A percentile compares a stretch with the other conserved stretches of the same genome.
Conservation (phyloP, 805 yeast species). For the Hemisphaericaspora nanyangensis region DNA sequence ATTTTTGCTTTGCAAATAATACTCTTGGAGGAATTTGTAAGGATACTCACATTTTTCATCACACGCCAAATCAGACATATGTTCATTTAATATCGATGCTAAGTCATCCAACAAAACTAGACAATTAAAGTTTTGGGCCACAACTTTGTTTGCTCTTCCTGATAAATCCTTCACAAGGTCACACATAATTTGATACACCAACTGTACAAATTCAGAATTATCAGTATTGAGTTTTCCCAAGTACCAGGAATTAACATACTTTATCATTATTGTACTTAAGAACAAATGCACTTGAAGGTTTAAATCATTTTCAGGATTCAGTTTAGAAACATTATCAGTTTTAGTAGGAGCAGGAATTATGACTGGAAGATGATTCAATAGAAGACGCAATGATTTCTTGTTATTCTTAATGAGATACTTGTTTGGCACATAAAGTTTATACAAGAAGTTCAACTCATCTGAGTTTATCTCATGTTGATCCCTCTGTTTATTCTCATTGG, state of each 20-base stretch:
- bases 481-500: neutral
- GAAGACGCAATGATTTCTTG: conserved; percentile 20
- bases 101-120: conserved; percentile 21
- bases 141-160: conserved; percentile 12
- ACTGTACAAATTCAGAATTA: conserved; percentile 24
- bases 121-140: conserved; percentile 9
- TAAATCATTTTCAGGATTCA: conserved; percentile 10
- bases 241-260: conserved; percentile 25
- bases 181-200: conserved; percentile 22
- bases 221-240: conserved; percentile 26
- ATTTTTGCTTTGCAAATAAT: neutral
- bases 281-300: conserved; percentile 37
- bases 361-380: conserved; percentile 25
- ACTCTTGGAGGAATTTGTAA: conserved; percentile 13
- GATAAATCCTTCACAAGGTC: conserved; percentile 22
- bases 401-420: conserved; percentile 28
- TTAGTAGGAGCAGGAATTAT: conserved; percentile 17
- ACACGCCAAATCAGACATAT: conserved; percentile 15
- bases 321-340: conserved; percentile 4
- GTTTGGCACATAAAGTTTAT: conserved; percentile 31
- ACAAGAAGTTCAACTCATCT: conserved; percentile 31
- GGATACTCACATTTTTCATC: conserved; percentile 8
- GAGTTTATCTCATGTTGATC: conserved; percentile 19
- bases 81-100: conserved; percentile 19
- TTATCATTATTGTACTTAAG: conserved; percentile 24